Base-by-base conservation (phyloP, 2,329 filamentous ascomycete genomes). In the Paraphoma chrysanthemicola region DNA sequence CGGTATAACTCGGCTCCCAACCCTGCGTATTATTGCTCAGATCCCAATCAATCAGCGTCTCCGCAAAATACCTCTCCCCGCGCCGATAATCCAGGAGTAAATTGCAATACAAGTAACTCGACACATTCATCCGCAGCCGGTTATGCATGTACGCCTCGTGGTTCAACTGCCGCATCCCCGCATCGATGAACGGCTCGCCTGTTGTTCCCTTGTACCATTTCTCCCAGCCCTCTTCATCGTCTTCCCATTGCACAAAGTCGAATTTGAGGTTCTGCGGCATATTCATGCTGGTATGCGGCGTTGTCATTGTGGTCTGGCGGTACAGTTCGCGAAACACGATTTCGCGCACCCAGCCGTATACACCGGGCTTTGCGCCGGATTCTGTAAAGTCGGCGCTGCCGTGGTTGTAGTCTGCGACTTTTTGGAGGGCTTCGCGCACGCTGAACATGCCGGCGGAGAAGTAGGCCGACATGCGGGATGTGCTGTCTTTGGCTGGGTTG, bases 71-170 rank as follows among this genome's bases (percentile, higher is more conserved):
- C 1, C 81, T 70, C 66, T 84, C 82, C 10, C 82, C 82, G 2
- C 77, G 65, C 2, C 82, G 75, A 54, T 82, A 84, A 59, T 84
- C 80, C 50, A 84, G 71, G 1, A 84, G 72, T 9, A 84, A 53
- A 51, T 84, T 83, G 44, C 77, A 81, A 39, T 79, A 78, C 7
- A 84, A 67, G 57, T 83, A 84, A 4, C 71, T 77, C 0, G 76
- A 76, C 0, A 80, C 78, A 47, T 83, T 83, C 81, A 84, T 84
- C 31, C 82, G 77, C 10, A 81, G 67, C 0, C 82, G 77, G 53
- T 84, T 84, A 57, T 84, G 81, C 81, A 84, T 83, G 57, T 81
- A 84, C 1, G 75, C 80, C 58, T 83, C 81, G 0, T 70, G 59
- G 42, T 80, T 80, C 43, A 84, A 67, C 53, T 84, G 81, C 2